Percentiles rank a stretch among this genome's conserved stretches.
Conservation (phyloP, 768 basidiomycete species). For the Scleroderma citrinum region DNA sequence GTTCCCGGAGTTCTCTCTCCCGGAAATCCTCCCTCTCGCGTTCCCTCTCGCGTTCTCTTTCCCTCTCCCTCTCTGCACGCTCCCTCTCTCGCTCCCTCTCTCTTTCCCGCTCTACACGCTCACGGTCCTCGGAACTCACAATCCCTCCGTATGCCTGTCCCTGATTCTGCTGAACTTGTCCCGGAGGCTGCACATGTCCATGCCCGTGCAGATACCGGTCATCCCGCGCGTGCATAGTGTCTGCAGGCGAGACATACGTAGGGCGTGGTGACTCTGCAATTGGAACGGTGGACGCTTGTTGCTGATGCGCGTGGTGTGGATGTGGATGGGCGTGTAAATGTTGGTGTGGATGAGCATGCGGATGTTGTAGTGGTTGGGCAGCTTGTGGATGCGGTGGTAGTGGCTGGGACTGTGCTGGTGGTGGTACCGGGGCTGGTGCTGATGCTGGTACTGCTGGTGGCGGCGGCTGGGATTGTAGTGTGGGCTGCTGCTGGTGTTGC, state of each 20-base stretch:
- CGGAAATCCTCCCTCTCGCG: conserved; percentile 16
- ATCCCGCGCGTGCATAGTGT: conserved; percentile 25
- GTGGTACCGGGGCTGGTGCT: conserved; percentile 15
- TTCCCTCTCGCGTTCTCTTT: conserved; percentile 18
- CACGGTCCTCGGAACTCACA: conserved; percentile 15
- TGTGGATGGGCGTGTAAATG: conserved; percentile 3
- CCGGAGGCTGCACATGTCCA: background rate
- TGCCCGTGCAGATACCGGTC: conserved; percentile 7
- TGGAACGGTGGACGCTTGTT: conserved; percentile 2
- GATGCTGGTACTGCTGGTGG: conserved; percentile 5
- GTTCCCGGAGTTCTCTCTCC: conserved; percentile 19
- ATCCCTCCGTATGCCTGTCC: background rate
- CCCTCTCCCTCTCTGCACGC: conserved; percentile 11
- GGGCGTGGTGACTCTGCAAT: conserved; percentile 18
- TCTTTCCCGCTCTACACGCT: conserved; percentile 13
- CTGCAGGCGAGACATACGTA: conserved; percentile 23
- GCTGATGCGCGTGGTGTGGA: conserved; percentile 1
- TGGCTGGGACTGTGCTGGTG: too few relatives aligned
- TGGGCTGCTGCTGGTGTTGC: conserved; percentile 16
- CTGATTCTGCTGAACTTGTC: background rate
- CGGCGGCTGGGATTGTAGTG: conserved; percentile 14
- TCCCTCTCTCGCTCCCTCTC: conserved; percentile 21
- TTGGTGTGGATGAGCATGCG: conserved; percentile 16
- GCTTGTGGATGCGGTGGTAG: conserved; percentile 21
- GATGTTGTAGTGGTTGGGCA: conserved; percentile 22